These are phyloP conservation scores for Cladorrhinum sp. DNA, from an alignment of 2,329 filamentous ascomycete genomes.

Conservation along the genomic window DNA sequence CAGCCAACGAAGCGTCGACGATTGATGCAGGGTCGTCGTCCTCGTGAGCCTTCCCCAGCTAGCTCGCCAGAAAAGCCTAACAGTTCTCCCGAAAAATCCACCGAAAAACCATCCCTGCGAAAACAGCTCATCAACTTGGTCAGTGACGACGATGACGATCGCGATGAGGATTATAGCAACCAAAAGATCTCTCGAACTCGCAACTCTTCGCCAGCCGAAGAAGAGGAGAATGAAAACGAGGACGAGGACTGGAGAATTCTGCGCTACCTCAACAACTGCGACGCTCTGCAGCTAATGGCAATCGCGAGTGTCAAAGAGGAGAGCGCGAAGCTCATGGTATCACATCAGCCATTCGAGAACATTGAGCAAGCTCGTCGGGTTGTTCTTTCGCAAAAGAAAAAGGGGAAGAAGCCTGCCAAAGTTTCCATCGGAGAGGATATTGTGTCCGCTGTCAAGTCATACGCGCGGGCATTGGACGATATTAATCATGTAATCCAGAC, in stretches of 20 bases:
- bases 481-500: conserved; percentile 77
- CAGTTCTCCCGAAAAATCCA: conserved; percentile 16
- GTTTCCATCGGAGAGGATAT: conserved; percentile 52
- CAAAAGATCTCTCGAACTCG: conserved; percentile 11
- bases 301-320: conserved; percentile 73
- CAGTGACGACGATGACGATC: conserved; percentile 40
- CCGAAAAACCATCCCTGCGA: conserved; percentile 1
- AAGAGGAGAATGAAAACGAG: conserved; percentile 13
- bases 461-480: conserved; percentile 75
- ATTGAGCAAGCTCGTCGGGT: conserved; percentile 67
- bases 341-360: conserved; percentile 68
- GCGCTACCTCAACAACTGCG: conserved; percentile 79
- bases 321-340: conserved; percentile 66
- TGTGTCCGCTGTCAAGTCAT: conserved; percentile 58
- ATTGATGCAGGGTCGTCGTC: conserved; percentile 27
- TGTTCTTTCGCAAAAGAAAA: conserved; percentile 48
- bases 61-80: conserved; percentile 15
- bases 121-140: conserved; percentile 38
- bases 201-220: conserved; percentile 8
- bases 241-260: conserved; percentile 50
- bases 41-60: not conserved
- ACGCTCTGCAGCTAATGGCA: conserved; percentile 72
- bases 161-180: conserved; percentile 31
- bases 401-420: conserved; percentile 45
- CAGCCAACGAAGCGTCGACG: conserved; percentile 24